These are phyloP conservation scores for Rhipidocladum racemiflorum DNA, from an alignment of 176 grass and related monocot species.

Conservation along the genomic window DNA sequence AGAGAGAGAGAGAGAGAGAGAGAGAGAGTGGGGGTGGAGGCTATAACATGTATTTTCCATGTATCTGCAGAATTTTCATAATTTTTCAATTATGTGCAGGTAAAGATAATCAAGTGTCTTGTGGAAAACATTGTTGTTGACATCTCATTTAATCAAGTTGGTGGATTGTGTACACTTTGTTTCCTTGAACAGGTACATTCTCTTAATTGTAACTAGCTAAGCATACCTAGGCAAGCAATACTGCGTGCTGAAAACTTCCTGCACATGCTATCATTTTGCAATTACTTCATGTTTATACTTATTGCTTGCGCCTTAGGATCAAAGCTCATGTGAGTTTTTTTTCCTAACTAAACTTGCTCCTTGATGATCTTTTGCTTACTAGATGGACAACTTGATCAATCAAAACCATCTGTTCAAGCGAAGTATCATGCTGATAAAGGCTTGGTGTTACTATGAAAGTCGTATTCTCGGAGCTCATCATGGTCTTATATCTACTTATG, in stretches of 20 bases:
- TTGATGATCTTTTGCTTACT: conserved; percentile 5
- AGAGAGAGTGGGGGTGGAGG: neutral
- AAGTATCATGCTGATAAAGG: conserved; percentile 67
- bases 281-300: neutral
- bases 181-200: conserved; percentile 57
- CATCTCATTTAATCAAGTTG: conserved; percentile 76
- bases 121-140: conserved; percentile 80
- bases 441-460: conserved; percentile 74
- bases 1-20: too few relatives aligned
- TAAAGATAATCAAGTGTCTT: conserved; percentile 74
- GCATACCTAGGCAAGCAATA: neutral
- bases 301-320: neutral
- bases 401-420: conserved; percentile 62
- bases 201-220: neutral
- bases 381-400: conserved; percentile 48
- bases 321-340: neutral
- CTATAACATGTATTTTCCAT: neutral
- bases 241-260: neutral
- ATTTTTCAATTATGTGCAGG: conserved; percentile 37
- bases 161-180: conserved; percentile 70
- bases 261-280: neutral
- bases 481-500: conserved; percentile 75
- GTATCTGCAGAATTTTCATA: neutral
- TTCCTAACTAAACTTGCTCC: neutral
- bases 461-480: conserved; percentile 71